Base-by-base conservation (phyloP, 1,284 basidiomycete genomes). In the Cutaneotrichosporon mucoides region DNA sequence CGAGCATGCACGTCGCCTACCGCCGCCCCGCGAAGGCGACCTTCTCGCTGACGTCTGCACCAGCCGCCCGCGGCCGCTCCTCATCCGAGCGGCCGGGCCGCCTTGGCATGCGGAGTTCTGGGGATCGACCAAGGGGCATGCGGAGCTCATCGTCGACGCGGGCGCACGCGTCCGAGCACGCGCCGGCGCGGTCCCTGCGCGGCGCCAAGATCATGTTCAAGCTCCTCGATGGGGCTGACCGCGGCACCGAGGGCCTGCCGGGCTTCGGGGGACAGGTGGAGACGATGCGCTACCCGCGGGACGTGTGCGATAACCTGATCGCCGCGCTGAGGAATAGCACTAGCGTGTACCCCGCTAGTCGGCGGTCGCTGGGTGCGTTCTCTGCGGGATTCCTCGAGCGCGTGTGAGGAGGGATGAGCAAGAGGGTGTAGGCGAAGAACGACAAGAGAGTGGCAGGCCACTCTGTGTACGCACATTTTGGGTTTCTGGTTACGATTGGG, bases 1-100 rank as follows among this genome's bases (percentile, higher is more conserved):
- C 91, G 0, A 85, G 82, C 60, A 85, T 94, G 65, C 84, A 84
- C 10, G 76, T 94, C 35, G 83, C 89, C 1, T 93, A 92, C 71
- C 62, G 67, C 16, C 53, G 59, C 35, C 53, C 65, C 1, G 54
- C 48, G 10, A 16, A 45, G 9, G 35, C 49, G 37, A 51, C 37
- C 3, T 51, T 51, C 49, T 12, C 10, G 6, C 46, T 47, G 43
- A 41, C 48, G 16, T 33, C 37, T 12, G 33, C 42, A 24, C 24
- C 24, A 24, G 47, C 6, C 10, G 24, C 41, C 12, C 34, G 33
- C 46, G 38, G 15, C 52, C 33, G 34, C 3, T 13, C 46, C 11
- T 35, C 33, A 3, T 36, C 10, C 3, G 46, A 48, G 34, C 46
- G 46, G 10, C 46, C 46, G 4, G 49, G 43, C 35, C 55, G 53